Evolutionary conservation across 2,329 filamentous ascomycete species (phyloP).

Genomic region (Trichoderma sp.): DNA sequence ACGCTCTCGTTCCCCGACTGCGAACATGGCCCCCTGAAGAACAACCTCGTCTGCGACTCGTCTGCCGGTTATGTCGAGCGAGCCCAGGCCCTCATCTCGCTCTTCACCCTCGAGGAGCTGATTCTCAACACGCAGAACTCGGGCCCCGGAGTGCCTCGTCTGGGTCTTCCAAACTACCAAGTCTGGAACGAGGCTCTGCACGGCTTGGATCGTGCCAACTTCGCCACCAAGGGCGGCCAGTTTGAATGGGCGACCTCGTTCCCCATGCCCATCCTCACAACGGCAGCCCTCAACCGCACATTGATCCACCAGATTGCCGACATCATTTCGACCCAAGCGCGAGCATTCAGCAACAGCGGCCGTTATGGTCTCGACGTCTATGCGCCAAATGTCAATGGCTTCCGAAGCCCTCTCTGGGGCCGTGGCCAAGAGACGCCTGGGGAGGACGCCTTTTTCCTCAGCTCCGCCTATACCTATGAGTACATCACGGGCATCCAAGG

Average conservation of each 20-base stretch:
- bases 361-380: slow-evolving; percentile 59
- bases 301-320: slow-evolving; percentile 42
- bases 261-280: slow-evolving; percentile 62
- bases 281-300: slow-evolving; percentile 46
- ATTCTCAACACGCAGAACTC: slow-evolving; percentile 40
- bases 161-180: slow-evolving; percentile 60
- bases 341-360: slow-evolving; percentile 65
- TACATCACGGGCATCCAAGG: slow-evolving; percentile 54
- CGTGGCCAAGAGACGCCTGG: slow-evolving; percentile 62
- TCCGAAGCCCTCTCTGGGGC: slow-evolving; percentile 64
- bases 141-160: slow-evolving; percentile 51
- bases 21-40: slow-evolving; percentile 38
- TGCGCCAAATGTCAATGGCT: slow-evolving; percentile 69
- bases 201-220: slow-evolving; percentile 53
- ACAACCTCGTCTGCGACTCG: slow-evolving; percentile 40
- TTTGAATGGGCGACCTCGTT: slow-evolving; percentile 66
- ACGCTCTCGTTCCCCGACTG: slow-evolving; percentile 38
- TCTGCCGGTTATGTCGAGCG: slow-evolving; percentile 33
- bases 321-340: slow-evolving; percentile 57
- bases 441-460: slow-evolving; percentile 50
- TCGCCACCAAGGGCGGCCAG: slow-evolving; percentile 16
- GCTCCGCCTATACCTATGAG: slow-evolving; percentile 44
- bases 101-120: slow-evolving; percentile 41
- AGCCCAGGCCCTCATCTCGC: slow-evolving; percentile 38
- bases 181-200: slow-evolving; percentile 67